A percentile compares a stretch with the other conserved stretches of the same genome.
phyloP scores from a whole-genome alignment of 2,329 filamentous ascomycete genomes.

The Pseudocercospora musae region DNA sequence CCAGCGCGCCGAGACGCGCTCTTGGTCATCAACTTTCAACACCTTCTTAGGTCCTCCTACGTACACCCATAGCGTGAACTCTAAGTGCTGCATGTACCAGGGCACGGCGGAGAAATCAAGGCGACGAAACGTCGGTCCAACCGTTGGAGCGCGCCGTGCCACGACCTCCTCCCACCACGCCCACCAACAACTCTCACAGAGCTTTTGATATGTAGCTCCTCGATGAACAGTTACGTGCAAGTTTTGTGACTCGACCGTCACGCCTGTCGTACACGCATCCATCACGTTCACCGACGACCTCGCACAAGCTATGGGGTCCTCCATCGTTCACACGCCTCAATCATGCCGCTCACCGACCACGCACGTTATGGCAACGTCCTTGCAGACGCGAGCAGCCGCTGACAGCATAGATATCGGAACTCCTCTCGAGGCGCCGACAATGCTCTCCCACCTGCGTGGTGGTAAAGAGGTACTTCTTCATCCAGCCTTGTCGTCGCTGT shows the following conservation, averaged over 20 bases:
- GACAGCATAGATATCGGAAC: constrained; percentile 1
- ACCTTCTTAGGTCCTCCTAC: too few relatives aligned
- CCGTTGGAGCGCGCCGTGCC: neutral
- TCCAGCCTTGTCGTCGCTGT: neutral
- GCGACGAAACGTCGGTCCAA: neutral
- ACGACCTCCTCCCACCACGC: neutral
- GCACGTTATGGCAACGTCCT: constrained; percentile 1
- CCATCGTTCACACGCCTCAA: neutral
- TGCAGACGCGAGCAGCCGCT: constrained; percentile 1
- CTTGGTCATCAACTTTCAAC: neutral
- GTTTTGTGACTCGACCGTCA: neutral
- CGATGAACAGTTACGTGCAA: neutral
- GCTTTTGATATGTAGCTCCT: neutral
- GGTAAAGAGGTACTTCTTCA: neutral
- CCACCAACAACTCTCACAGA: neutral
- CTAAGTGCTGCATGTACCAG: neutral
- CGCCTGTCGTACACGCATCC: neutral
- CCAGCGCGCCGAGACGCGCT: neutral
- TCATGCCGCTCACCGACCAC: neutral
- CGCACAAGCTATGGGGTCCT: neutral
- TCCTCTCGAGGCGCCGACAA: neutral
- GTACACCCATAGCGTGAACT: neutral
- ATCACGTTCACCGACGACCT: neutral
- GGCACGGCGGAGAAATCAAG: constrained; percentile 3
- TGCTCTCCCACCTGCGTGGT: neutral